Conservation (phyloP, 2,329 filamentous ascomycete species). For the Rachicladosporium sp. region DNA sequence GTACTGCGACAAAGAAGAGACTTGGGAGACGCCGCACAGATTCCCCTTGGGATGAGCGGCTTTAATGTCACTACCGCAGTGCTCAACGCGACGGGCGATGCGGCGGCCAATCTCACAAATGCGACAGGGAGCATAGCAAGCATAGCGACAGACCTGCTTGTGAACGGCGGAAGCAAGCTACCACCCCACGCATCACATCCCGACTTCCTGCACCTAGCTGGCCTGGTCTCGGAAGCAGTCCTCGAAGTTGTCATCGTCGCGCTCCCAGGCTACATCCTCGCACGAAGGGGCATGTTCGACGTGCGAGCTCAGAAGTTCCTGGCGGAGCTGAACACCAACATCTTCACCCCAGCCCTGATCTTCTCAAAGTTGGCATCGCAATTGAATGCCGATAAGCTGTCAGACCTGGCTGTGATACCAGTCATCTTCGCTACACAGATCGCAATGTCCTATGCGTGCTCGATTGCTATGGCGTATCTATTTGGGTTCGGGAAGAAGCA, state of each 20-base stretch:
- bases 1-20: constrained; percentile 23
- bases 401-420: constrained; percentile 88
- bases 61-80: constrained; percentile 18
- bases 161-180: constrained; percentile 10
- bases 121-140: constrained; percentile 9
- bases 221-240: constrained; percentile 89
- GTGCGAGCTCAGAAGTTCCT: constrained; percentile 93
- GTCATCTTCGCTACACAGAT: constrained; percentile 86
- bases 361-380: constrained; percentile 96
- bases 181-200: constrained; percentile 40
- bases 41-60: constrained; percentile 17
- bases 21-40: constrained; percentile 11
- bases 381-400: constrained; percentile 78
- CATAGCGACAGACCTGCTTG: constrained; percentile 25
- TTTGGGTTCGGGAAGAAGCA: constrained; percentile 57
- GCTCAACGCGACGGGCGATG: constrained; percentile 2
- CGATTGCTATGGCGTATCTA: constrained; percentile 55
- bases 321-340: constrained; percentile 86
- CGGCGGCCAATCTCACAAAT: not conserved
- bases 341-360: constrained; percentile 95
- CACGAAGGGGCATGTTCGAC: constrained; percentile 82
- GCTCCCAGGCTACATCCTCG: constrained; percentile 85
- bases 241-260: constrained; percentile 92
- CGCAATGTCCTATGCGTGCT: constrained; percentile 68
- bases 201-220: constrained; percentile 54